phyloP scores from a whole-genome alignment of 352 stramenopile genomes.

The Pythium diclinum region DNA sequence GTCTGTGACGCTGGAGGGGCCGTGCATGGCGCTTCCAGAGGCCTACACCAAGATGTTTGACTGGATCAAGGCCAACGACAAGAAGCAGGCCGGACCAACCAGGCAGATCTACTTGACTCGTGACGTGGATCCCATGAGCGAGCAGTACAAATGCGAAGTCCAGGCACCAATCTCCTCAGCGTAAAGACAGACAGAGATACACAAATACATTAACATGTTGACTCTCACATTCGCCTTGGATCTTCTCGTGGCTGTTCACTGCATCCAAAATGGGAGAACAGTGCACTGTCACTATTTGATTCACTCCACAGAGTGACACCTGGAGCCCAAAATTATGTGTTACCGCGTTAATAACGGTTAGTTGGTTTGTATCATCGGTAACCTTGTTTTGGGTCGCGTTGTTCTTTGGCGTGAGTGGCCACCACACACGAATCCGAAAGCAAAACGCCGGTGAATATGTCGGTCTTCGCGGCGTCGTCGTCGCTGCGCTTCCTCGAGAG shows the following conservation, averaged over 20 bases:
- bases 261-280: no score
- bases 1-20: constrained; percentile 6
- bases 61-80: constrained; percentile 3
- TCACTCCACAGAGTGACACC: background rate
- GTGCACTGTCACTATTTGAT: no score
- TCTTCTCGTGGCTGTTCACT: no score
- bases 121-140: constrained; percentile 10
- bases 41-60: constrained; percentile 2
- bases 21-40: background rate
- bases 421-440: background rate
- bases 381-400: background rate
- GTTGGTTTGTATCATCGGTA: background rate
- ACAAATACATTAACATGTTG: no score
- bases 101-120: constrained; percentile 10
- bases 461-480: constrained; percentile 36
- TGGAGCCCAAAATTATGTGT: background rate
- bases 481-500: constrained; percentile 54
- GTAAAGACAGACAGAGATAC: no score
- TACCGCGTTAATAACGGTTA: background rate
- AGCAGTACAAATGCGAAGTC: constrained; percentile 7
- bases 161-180: background rate
- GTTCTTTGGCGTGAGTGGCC: background rate
- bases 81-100: background rate
- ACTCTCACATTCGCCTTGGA: no score
- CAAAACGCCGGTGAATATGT: constrained; percentile 18